Percentiles rank a stretch among this genome's conserved stretches.
These are phyloP conservation scores for Fusarium succisae DNA, from an alignment of 2,329 filamentous ascomycete genomes.

Conservation along the genomic window DNA sequence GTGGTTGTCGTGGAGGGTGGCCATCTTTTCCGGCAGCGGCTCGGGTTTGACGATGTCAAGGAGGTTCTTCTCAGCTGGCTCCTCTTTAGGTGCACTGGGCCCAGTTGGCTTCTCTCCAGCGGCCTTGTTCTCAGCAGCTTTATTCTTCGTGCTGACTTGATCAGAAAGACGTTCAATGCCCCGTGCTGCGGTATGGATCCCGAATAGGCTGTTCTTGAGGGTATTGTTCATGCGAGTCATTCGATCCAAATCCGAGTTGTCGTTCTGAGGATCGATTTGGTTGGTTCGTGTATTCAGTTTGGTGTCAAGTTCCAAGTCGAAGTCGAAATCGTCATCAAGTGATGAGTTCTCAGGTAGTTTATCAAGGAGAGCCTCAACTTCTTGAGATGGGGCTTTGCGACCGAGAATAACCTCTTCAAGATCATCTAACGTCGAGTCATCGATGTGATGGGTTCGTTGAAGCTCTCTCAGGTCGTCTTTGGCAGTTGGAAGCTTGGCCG, in stretches of 20 bases:
- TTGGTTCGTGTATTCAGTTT: conserved; percentile 40
- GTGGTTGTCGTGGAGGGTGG: conserved; percentile 13
- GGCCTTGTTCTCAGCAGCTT: conserved; percentile 17
- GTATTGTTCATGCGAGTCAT: conserved; percentile 62
- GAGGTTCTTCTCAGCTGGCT: conserved; percentile 11
- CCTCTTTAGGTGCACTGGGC: conserved; percentile 3
- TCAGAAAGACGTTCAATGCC: conserved; percentile 68
- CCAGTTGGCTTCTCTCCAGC: conserved; percentile 1
- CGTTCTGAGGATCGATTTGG: conserved; percentile 33
- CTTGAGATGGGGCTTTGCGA: conserved; percentile 44
- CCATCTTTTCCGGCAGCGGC: conserved; percentile 23
- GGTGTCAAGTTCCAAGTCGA: conserved; percentile 40
- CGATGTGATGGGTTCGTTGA: conserved; percentile 61
- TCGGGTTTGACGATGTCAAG: conserved; percentile 5
- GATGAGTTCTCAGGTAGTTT: conserved; percentile 38
- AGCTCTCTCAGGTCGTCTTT: conserved; percentile 65
- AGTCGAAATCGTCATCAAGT: conserved; percentile 37
- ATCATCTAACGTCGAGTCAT: conserved; percentile 69
- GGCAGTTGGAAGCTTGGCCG: conserved; percentile 62
- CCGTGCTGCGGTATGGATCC: conserved; percentile 64
- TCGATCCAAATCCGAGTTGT: conserved; percentile 53
- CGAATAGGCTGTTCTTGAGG: conserved; percentile 60
- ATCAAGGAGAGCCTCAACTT: conserved; percentile 40
- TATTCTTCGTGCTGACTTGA: conserved; percentile 55
- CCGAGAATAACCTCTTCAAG: conserved; percentile 60